Base-by-base conservation (phyloP, 176 grass and related monocot species). In the Rhynchospora pubera region DNA sequence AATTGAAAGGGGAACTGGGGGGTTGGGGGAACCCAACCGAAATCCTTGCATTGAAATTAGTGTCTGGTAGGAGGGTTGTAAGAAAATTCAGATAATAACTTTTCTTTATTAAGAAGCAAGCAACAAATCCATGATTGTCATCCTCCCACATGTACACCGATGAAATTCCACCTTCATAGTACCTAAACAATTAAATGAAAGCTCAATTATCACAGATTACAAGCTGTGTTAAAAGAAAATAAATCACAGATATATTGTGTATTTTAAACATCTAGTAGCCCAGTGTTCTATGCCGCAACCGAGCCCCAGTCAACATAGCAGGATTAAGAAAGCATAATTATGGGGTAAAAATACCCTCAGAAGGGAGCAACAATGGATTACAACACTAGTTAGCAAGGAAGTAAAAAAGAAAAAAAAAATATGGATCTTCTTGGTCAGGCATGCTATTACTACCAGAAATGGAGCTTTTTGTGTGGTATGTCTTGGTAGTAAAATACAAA, bases 71-170 rank as follows among this genome's bases (percentile, higher is more conserved):
- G n/a, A 77, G 55, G 22, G 72, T 34, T 28, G 58, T 64, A 82
- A 5, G 65, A 82, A 5, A 75, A 61, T 19, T 14, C 13, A 52
- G 32, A 85, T 15, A 23, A 2, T 57, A 34, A 96, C 97, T 91
- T 93, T 99, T 99, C 89, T 99, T 99, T 87, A 93, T 93, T 82
- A 99, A 91, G 89, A 99, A 99, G 85, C 97, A 99, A 23, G 91
- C 91, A 21, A 96, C 90, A 73, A 99, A 93, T 60, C 93, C 85
- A 76, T 93, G 66, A 5, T 90, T 87, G 70, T 99, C 93, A 86
- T 91, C 85, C 66, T 99, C 93, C 92, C 92, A 99, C 48, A 99
- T 83, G 79, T 99, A 99, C 71, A 99, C 97, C 56, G 93, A 99
- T 72, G 97, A 93, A 56, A 99, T 90, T 39, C 93, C 93, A 82